These are phyloP conservation scores for Isoetes taiwanensis DNA, from an alignment of 75 land plant species.

Conservation along the genomic window DNA sequence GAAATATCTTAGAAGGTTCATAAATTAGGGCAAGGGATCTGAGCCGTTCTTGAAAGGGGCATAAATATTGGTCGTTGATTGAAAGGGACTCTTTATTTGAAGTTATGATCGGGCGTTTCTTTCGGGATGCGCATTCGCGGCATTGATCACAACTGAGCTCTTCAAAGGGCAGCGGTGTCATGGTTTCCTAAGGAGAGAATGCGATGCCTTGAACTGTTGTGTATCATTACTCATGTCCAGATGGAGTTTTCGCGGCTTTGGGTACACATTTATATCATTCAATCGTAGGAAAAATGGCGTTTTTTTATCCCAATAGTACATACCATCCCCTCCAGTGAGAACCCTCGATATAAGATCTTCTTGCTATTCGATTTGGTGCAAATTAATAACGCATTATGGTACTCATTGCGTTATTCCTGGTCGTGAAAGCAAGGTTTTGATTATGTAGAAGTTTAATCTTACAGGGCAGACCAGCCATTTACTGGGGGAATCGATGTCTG, in stretches of 20 bases:
- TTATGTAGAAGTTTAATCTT: slow-evolving; percentile 2
- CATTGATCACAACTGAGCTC: no score
- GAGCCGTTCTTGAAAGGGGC: no score
- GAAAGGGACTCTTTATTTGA: no score
- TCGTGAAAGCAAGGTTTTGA: not conserved
- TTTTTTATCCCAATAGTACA: slow-evolving; percentile 70
- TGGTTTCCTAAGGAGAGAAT: not conserved
- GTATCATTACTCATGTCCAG: slow-evolving; percentile 89
- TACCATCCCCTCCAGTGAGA: slow-evolving; percentile 52
- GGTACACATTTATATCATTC: slow-evolving; percentile 80
- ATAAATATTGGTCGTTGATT: no score
- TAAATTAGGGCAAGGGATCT: no score
- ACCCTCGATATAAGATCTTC: not conserved
- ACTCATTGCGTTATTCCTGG: not conserved
- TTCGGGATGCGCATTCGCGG: no score
- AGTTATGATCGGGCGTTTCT: no score
- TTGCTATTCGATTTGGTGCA: no score
- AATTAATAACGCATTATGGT: no score
- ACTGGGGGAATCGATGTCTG: slow-evolving; percentile 34
- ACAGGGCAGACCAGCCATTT: slow-evolving; percentile 38
- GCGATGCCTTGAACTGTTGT: slow-evolving; percentile 30
- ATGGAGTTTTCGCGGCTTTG: slow-evolving; percentile 78
- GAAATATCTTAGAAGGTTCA: no score
- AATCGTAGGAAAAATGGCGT: slow-evolving; percentile 34
- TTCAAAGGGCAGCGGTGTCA: no score